phyloP scores from a whole-genome alignment of 2,329 filamentous ascomycete genomes.

The Epichloe sp. region DNA sequence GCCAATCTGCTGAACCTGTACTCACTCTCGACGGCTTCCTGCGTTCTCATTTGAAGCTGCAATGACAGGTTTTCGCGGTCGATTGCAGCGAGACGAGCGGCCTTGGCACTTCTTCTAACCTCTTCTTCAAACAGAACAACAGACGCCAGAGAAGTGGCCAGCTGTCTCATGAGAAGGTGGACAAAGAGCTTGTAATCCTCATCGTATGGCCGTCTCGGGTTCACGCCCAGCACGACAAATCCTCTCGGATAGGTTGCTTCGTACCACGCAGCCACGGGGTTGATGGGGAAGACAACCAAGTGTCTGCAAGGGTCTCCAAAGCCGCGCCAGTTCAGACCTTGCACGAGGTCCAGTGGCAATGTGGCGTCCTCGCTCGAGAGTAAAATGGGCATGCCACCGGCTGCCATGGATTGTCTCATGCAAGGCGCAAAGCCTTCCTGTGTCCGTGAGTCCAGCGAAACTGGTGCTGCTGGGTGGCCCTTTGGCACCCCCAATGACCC shows the following conservation, averaged over 20 bases:
- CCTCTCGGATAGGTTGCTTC: conserved; percentile 31
- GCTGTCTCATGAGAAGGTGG: conserved; percentile 37
- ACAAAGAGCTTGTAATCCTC: conserved; percentile 60
- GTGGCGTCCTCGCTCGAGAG: conserved; percentile 35
- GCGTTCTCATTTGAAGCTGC: conserved; percentile 5
- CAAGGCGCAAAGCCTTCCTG: conserved; percentile 25
- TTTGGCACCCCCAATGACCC: conserved; percentile 33
- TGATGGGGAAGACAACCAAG: conserved; percentile 56
- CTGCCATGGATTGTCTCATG: conserved; percentile 26
- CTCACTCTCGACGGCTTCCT: conserved; percentile 6
- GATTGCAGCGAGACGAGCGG: conserved; percentile 8
- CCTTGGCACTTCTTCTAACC: conserved; percentile 39
- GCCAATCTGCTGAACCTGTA: conserved; percentile 63
- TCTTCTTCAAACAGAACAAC: conserved; percentile 61
- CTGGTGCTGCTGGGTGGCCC: conserved; percentile 28
- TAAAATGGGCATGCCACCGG: conserved; percentile 23
- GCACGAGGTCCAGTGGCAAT: conserved; percentile 42
- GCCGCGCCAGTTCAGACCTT: conserved; percentile 47
- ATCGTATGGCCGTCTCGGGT: conserved; percentile 59
- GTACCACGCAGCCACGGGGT: conserved; percentile 5
- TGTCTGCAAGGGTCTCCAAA: conserved; percentile 52
- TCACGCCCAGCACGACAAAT: conserved; percentile 56
- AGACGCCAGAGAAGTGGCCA: conserved; percentile 56
- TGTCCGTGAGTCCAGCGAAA: conserved; percentile 22
- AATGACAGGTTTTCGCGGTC: conserved; percentile 5